Base-by-base conservation (phyloP, 495 filamentous ascomycete species). In the Acidomyces sp. region DNA sequence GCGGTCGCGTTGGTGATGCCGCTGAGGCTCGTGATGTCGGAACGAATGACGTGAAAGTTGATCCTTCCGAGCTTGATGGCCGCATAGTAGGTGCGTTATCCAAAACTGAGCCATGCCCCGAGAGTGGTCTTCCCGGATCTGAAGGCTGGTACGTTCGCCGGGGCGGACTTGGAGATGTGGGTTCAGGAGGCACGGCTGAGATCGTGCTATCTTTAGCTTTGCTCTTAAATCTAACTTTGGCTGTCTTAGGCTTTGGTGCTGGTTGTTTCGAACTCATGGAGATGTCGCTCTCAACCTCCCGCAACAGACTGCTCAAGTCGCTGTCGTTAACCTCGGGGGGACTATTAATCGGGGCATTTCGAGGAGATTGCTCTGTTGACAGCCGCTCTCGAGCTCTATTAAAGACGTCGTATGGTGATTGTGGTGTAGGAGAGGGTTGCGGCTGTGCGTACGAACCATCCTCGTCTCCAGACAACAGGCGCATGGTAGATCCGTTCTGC, bases 1-100 rank as follows among this genome's bases (percentile, higher is more conserved):
- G 88, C 10, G 85, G 72, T 31, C 83, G 60, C 0, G 66, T 69
- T 0, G 82, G 75, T 20, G 64, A 24, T 60, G 62, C 18, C 68
- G 60, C 43, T 2, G 18, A 23, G n/a, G n/a, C n/a, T 18, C 39
- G 15, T 7, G 71, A 61, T n/a, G 46, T 19, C 7, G 61, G 48
- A 6, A 54, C 41, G 45, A 55, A 60, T 23, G 58, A 43, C 6
- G 54, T 35, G 57, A 74, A 69, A 31, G 65, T 36, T 39, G 70
- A 58, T 24, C 64, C 45, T 47, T 73, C 72, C 5, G 59, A 57
- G 9, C 60, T 52, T 2, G 72, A 72, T 16, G 74, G 71, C 2
- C 68, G 68, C n/a, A 79, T 69, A 16, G 57, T 64, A 1, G 75
- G 72, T 5, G 64, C 63, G 20, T 59, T 64, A 19, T 69, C 63